These are phyloP conservation scores for Paecilomyces dactylethromorphus DNA, from an alignment of 2,329 filamentous ascomycete genomes.

Conservation along the genomic window DNA sequence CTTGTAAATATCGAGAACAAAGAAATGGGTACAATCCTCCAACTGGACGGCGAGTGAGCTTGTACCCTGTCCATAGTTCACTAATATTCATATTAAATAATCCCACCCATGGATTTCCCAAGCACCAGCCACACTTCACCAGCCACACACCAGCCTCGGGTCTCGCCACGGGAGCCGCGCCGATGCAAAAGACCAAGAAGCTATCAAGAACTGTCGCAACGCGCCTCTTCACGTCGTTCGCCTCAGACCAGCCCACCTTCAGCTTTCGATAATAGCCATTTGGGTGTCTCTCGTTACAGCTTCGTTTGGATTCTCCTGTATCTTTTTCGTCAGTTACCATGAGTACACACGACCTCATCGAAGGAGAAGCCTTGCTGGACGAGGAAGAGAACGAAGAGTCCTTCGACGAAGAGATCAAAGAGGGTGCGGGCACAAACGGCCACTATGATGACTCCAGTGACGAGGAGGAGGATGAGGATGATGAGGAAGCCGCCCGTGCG, in stretches of 20 bases:
- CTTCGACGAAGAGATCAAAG: constrained; percentile 60
- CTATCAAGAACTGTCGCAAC: not conserved
- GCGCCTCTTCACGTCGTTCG: not conserved
- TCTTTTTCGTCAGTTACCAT: constrained; percentile 32
- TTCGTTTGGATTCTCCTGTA: not conserved
- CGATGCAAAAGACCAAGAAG: constrained; percentile 1
- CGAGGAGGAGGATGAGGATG: constrained; percentile 87
- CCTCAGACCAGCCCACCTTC: not conserved
- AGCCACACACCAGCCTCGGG: not conserved
- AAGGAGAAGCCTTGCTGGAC: constrained; percentile 78
- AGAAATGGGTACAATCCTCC: too few species aligned
- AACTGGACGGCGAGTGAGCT: too few species aligned
- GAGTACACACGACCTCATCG: constrained; percentile 64
- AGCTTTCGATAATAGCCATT: not conserved
- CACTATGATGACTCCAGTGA: constrained; percentile 78
- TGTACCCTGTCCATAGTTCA: too few species aligned
- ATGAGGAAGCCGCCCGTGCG: constrained; percentile 74
- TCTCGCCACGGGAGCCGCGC: constrained; percentile 5
- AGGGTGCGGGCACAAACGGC: constrained; percentile 32
- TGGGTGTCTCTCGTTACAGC: not conserved
- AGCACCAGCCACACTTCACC: constrained; percentile 1
- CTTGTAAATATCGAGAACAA: too few species aligned
- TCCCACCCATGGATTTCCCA: too few species aligned
- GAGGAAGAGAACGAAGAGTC: constrained; percentile 80
- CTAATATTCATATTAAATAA: too few species aligned